Evolutionary conservation across 805 yeast genomes (phyloP), one percentile per base, ranked within the genome.

Genomic region (Hanseniaspora hatyaiensis): DNA sequence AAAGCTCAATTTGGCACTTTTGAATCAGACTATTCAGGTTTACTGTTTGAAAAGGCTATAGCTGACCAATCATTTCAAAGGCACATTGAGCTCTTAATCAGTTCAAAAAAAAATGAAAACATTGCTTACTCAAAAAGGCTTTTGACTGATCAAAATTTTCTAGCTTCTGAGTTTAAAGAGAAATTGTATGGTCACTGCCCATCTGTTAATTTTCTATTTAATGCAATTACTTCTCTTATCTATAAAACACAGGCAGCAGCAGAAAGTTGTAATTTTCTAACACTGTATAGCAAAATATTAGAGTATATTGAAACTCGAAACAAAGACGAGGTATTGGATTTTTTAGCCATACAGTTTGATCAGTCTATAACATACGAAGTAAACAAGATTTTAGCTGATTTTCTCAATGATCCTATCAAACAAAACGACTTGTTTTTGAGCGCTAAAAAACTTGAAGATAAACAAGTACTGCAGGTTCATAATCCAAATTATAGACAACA

Each of bases 401-500:
- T n/a, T n/a, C n/a, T n/a, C n/a, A n/a, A n/a, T n/a, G n/a, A n/a
- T n/a, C n/a, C n/a, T n/a, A n/a, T n/a, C n/a, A n/a, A n/a, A n/a
- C n/a, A n/a, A 22, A 30, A 41, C 11, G 42, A 45, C 19, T 8
- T 37, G 13, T 32, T 45, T 24, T 18, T 37, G n/a, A 8, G 12
- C 8, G 36, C 11, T 13, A 45, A 45, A 24, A 31, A 13, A 4
- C 13, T 45, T 5, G 18, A 31, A 18, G 42, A 45, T 13, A 6
- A 22, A 8, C 15, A 30, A 8, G 24, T 37, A 4, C 12, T 45
- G 12, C 38, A 45, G 28, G 13, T 4, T 6, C 3, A 18, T 20
- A 31, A 34, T 8, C 49, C 49, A 30, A 29, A 37, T 18, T 45
- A 37, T n/a, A 36, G 49, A 24, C 13, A 18, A 3, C 29, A 45